Conservation (phyloP, 192 early-diverging fungal species). For the Lobosporangium transversale region DNA sequence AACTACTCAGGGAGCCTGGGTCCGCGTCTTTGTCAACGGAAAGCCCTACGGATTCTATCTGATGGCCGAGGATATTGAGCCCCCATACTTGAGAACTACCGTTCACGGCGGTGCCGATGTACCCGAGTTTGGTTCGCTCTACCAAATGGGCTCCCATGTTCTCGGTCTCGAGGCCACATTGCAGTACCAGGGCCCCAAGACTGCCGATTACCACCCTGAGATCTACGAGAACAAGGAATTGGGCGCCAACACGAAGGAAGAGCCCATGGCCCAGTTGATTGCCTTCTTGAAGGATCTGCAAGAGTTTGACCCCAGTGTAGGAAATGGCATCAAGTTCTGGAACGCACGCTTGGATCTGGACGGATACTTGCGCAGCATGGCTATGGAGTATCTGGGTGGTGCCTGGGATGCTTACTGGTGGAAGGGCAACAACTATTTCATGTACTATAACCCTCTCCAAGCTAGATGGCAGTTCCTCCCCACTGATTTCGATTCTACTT, state of each 20-base stretch:
- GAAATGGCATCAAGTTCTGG: constrained; percentile 35
- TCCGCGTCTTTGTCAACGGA: constrained; percentile 49
- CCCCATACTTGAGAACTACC: constrained; percentile 28
- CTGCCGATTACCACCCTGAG: constrained; percentile 27
- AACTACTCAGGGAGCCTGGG: constrained; percentile 44
- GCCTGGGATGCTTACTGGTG: constrained; percentile 56
- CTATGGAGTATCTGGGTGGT: constrained; percentile 52
- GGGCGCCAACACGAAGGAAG: constrained; percentile 24
- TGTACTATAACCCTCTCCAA: constrained; percentile 50
- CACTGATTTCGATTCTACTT: constrained; percentile 57
- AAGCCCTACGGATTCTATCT: constrained; percentile 52
- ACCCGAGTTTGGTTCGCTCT: constrained; percentile 38
- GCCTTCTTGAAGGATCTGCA: constrained; percentile 46
- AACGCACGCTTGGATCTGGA: constrained; percentile 33
- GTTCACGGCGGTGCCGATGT: constrained; percentile 38
- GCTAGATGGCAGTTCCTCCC: constrained; percentile 56
- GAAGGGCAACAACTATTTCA: constrained; percentile 53
- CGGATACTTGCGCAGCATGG: constrained; percentile 39
- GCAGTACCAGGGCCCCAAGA: constrained; percentile 39
- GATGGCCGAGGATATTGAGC: constrained; percentile 52
- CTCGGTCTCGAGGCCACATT: constrained; percentile 40
- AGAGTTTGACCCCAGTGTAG: constrained; percentile 25
- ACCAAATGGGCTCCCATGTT: constrained; percentile 44
- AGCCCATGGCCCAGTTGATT: constrained; percentile 41
- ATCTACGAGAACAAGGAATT: constrained; percentile 46